phyloP scores from a whole-genome alignment of 345 rosid genomes.

The Populus simonii region DNA sequence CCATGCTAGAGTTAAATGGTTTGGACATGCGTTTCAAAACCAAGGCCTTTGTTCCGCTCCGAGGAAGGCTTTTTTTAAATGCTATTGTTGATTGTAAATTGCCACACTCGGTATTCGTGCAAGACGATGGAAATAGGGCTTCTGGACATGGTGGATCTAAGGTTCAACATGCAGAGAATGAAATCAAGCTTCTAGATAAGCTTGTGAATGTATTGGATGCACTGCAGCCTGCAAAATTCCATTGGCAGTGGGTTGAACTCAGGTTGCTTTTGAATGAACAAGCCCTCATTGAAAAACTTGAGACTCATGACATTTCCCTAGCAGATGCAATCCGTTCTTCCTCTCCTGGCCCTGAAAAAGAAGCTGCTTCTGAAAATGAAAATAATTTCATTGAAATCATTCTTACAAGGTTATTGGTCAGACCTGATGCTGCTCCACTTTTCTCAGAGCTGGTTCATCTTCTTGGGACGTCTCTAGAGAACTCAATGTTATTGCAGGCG shows the following conservation, averaged over 20 bases:
- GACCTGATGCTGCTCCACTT: conserved; percentile 95
- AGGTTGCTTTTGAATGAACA: conserved; percentile 96
- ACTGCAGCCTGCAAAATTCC: conserved; percentile 95
- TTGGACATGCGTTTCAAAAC: conserved; percentile 67
- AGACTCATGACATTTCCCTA: conserved; percentile 60
- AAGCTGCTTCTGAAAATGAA: conserved; percentile 84
- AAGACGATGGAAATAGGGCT: conserved; percentile 47
- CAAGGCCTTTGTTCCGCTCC: conserved; percentile 78
- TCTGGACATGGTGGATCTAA: conserved; percentile 55
- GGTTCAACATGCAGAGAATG: conserved; percentile 47
- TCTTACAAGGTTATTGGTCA: conserved; percentile 87
- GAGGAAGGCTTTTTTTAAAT: conserved; percentile 86
- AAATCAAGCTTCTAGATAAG: conserved; percentile 71
- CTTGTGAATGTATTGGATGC: conserved; percentile 73
- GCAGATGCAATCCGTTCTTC: conserved; percentile 75
- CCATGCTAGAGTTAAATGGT: conserved; percentile 62
- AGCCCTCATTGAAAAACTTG: conserved; percentile 80
- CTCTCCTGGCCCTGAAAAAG: conserved; percentile 65
- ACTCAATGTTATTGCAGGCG: conserved; percentile 85
- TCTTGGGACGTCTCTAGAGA: conserved; percentile 93
- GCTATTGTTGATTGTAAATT: conserved; percentile 77
- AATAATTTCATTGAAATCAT: conserved; percentile 79
- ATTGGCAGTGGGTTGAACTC: conserved; percentile 99
- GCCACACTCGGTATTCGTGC: conserved; percentile 46
- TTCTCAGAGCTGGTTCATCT: conserved; percentile 94